These are phyloP conservation scores for Knoxia roxburghii DNA, from an alignment of 257 asterid species.

Conservation along the genomic window DNA sequence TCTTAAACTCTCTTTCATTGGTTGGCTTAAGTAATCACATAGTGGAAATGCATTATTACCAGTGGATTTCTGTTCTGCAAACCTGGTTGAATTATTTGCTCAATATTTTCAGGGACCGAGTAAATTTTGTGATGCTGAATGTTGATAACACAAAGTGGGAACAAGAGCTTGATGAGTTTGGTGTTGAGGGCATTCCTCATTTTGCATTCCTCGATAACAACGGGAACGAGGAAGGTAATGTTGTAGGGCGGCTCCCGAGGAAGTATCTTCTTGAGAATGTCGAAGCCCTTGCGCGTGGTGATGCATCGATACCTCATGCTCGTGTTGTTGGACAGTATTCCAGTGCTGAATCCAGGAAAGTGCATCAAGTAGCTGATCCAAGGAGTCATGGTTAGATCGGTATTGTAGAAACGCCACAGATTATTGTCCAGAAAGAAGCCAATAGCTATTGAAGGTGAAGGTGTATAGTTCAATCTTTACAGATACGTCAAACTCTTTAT, in stretches of 20 bases:
- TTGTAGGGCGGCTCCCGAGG: constrained; percentile 87
- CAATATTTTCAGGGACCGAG: constrained; percentile 50
- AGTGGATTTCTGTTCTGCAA: neutral
- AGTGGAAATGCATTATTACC: neutral
- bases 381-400: constrained; percentile 75
- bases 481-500: neutral
- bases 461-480: neutral
- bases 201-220: constrained; percentile 83
- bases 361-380: constrained; percentile 70
- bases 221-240: constrained; percentile 93
- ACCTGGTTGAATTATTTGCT: constrained; percentile 2
- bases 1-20: neutral
- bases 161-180: constrained; percentile 99
- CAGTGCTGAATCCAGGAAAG: constrained; percentile 61
- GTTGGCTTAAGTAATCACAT: neutral
- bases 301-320: constrained; percentile 74
- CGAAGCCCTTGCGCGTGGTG: constrained; percentile 85
- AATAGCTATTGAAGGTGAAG: neutral
- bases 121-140: constrained; percentile 94
- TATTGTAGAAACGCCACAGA: too few species aligned
- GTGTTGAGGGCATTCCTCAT: constrained; percentile 98
- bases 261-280: constrained; percentile 73
- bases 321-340: constrained; percentile 83
- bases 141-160: constrained; percentile 99
- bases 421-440: constrained; percentile 3